Evolutionary conservation across 2,329 filamentous ascomycete genomes (phyloP), one percentile per base, ranked within the genome.

Genomic region (Diaporthe sp.): DNA sequence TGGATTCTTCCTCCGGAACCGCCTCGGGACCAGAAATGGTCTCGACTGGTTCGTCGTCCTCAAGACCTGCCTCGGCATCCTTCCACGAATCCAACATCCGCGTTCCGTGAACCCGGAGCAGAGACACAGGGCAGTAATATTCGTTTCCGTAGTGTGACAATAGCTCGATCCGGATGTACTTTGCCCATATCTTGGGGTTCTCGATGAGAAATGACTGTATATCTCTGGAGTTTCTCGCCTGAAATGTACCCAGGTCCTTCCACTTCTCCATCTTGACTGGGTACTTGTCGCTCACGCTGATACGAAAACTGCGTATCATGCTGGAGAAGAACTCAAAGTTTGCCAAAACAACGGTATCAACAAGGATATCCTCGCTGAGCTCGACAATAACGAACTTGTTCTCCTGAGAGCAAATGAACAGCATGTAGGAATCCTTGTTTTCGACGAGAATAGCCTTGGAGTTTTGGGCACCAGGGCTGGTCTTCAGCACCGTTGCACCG

Each of bases 261-360:
- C 97, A 99, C 79, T 97, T 95, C 68, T 98, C 96, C 74, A 91
- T 84, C 84, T 98, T 98, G 72, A 97, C 94, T 0, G 97, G 97
- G 83, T 98, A 98, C 74, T 95, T 92, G 85, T 98, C 97, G 75
- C 96, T 97, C 65, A 98, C 96, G 82, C 95, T 97, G 79, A 98
- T 92, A 70, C 94, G 91, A 83, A 99, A 98, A 65, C 93, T 94
- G 72, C 95, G 93, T 79, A 98, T 94, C 90, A 98, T 98, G 82
- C 95, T 98, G 73, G 95, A 98, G 87, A 99, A 99, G 87, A 99
- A 99, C 83, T 99, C 97, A 80, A 97, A 99, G 83, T 99, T 99
- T 77, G 96, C 97, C 72, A 99, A 89, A n/a, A 98, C 97, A 55
- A 99, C 89, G 0, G 97, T 99, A 82, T 99, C 97, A 75, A 99